Conservation (phyloP, 2,329 filamentous ascomycete genomes). For the Tolypocladium album region DNA sequence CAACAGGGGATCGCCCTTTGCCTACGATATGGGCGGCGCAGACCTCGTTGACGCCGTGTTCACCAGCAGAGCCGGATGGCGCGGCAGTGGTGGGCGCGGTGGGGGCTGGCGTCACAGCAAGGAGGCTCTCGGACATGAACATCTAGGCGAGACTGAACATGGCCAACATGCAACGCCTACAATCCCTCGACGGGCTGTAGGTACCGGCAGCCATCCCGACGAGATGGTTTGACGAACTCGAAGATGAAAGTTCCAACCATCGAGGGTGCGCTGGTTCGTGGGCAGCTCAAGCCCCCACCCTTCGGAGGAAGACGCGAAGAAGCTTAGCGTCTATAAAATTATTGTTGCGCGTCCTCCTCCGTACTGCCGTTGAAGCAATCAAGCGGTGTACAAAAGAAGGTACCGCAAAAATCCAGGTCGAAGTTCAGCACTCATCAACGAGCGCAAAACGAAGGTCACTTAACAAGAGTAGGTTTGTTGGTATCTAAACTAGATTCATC, state of each 20-base stretch:
- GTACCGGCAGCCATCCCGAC: not conserved
- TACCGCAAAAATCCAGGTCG: no score
- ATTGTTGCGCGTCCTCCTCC: no score
- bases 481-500: no score
- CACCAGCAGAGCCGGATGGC: conserved; percentile 4
- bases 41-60: conserved; percentile 3
- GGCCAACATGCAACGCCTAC: not conserved
- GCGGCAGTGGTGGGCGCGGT: not conserved
- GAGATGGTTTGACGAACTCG: not conserved
- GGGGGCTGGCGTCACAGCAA: not conserved
- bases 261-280: not conserved
- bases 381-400: no score
- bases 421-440: no score
- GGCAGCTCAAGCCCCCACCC: no score
- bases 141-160: not conserved
- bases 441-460: no score
- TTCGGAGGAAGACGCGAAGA: no score
- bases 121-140: not conserved
- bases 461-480: no score
- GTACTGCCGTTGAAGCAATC: no score
- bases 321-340: no score
- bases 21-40: conserved; percentile 1
- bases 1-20: conserved; percentile 30
- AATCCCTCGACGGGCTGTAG: not conserved
- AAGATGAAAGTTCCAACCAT: not conserved